These are phyloP conservation scores for Stagonosporopsis chrysanthemi DNA, from an alignment of 2,329 filamentous ascomycete species.

Conservation along the genomic window DNA sequence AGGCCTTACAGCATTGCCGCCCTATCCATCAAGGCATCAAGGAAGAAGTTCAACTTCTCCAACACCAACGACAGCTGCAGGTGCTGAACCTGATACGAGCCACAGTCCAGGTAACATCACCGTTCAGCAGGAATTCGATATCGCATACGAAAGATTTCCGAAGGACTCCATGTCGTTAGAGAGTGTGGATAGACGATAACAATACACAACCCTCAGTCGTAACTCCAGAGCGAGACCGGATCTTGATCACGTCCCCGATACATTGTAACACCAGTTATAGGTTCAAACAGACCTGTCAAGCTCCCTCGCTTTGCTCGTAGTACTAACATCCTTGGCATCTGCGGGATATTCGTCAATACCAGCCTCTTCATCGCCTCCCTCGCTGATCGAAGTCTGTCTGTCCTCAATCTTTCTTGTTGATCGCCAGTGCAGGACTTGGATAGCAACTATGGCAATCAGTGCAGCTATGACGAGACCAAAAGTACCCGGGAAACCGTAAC, in stretches of 20 bases:
- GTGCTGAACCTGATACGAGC: not conserved
- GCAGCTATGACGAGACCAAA: constrained; percentile 4
- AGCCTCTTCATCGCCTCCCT: not conserved
- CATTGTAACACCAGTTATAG: too few species aligned
- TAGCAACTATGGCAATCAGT: not conserved
- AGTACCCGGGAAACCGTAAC: constrained; percentile 2
- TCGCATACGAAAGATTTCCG: not conserved
- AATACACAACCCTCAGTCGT: too few species aligned
- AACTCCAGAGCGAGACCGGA: too few species aligned
- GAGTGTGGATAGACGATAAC: not conserved
- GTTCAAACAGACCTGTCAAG: too few species aligned
- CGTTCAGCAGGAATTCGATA: not conserved
- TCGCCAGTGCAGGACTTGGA: not conserved
- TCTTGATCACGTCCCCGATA: too few species aligned
- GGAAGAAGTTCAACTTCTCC: too few species aligned
- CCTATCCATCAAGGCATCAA: not conserved
- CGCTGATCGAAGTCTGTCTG: not conserved
- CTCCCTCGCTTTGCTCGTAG: too few species aligned
- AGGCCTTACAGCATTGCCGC: not conserved
- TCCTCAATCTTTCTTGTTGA: not conserved
- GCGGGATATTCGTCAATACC: too few species aligned
- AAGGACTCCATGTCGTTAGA: not conserved
- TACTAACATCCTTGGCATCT: too few species aligned
- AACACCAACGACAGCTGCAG: too few species aligned
- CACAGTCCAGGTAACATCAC: not conserved